These are phyloP conservation scores for Fusarium stilboides DNA, from an alignment of 2,329 filamentous ascomycete species.

Conservation along the genomic window DNA sequence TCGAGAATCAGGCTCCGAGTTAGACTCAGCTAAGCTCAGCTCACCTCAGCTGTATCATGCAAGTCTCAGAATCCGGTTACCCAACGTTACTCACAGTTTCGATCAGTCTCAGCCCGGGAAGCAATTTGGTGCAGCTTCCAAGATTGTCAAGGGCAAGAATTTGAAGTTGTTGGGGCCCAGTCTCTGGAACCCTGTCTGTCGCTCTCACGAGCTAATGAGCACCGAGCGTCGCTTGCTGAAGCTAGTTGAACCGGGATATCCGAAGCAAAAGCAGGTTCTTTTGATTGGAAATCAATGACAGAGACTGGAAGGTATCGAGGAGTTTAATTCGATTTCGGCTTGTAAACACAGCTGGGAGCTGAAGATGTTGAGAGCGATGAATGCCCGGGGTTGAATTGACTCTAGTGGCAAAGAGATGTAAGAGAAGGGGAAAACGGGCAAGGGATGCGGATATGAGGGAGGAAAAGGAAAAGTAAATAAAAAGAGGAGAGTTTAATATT, in stretches of 20 bases:
- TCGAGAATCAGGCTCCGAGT: conserved; percentile 2
- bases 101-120: conserved; percentile 9
- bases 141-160: conserved; percentile 9
- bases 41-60: conserved; percentile 18
- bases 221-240: conserved; percentile 36
- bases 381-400: not conserved
- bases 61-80: conserved; percentile 25
- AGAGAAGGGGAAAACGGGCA: conserved; percentile 12
- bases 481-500: conserved; percentile 9
- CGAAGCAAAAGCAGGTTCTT: conserved; percentile 24
- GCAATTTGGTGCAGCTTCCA: conserved; percentile 19
- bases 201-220: conserved; percentile 31
- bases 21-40: conserved; percentile 21
- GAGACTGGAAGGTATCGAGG: not conserved
- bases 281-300: not conserved
- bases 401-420: conserved; percentile 10
- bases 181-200: conserved; percentile 29
- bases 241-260: conserved; percentile 39
- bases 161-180: conserved; percentile 30
- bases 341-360: not conserved
- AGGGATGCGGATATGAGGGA: conserved; percentile 1
- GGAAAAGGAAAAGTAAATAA: conserved; percentile 12
- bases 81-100: conserved; percentile 36
- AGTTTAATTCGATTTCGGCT: not conserved
- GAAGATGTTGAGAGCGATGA: conserved; percentile 1